Evolutionary conservation across 176 grass and related monocot genomes (phyloP).

Genomic region (Aegilops umbellulata): DNA sequence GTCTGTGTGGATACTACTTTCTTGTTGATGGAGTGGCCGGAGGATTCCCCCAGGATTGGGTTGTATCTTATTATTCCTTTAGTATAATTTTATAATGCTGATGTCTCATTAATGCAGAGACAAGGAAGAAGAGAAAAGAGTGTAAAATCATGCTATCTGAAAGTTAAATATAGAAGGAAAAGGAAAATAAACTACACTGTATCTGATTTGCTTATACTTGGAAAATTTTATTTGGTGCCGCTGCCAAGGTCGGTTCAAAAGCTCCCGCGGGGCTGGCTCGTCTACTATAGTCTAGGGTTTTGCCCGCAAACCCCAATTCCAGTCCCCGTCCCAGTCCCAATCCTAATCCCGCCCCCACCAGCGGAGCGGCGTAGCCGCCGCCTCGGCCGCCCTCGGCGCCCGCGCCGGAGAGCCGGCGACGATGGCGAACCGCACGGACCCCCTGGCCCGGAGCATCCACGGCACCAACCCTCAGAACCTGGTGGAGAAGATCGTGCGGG

Average conservation of each 20-base stretch:
- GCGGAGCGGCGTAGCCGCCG: background rate
- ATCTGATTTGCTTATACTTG: too few species aligned
- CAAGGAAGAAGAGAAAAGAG: too few species aligned
- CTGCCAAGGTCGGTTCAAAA: background rate
- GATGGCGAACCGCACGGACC: slow-evolving; percentile 95
- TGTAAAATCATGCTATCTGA: too few species aligned
- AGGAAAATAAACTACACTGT: too few species aligned
- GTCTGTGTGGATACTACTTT: too few species aligned
- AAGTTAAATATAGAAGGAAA: too few species aligned
- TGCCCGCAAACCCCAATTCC: background rate
- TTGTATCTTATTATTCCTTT: too few species aligned
- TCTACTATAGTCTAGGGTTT: slow-evolving; percentile 38
- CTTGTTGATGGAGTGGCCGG: too few species aligned
- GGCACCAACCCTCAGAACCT: slow-evolving; percentile 97
- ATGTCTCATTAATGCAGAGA: too few species aligned
- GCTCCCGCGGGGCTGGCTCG: background rate
- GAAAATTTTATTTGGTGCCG: background rate
- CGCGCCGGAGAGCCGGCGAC: background rate
- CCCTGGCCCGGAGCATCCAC: slow-evolving; percentile 76
- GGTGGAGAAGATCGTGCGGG: slow-evolving; percentile 94
- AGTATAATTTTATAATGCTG: too few species aligned
- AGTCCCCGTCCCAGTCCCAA: background rate
- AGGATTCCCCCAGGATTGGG: too few species aligned
- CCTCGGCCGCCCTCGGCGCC: background rate
- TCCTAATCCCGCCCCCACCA: background rate